phyloP scores from a whole-genome alignment of 179 eudicot genomes.

The Silene vulgaris region DNA sequence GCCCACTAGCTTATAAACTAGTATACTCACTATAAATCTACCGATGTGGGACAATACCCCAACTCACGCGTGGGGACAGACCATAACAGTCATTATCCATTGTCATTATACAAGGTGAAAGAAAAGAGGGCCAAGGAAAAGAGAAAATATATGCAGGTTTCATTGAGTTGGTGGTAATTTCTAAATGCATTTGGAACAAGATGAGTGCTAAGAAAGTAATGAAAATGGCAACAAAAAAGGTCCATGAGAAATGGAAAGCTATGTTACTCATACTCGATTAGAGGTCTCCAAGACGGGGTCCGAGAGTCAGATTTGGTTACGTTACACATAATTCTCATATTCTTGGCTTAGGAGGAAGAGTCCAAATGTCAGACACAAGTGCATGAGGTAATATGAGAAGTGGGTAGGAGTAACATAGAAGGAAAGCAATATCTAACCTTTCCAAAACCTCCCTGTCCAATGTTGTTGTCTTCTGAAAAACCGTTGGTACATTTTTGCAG shows the following conservation, averaged over 20 bases:
- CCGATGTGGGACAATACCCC: no score
- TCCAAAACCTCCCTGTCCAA: slow-evolving; percentile 86
- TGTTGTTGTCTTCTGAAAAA: slow-evolving; percentile 64
- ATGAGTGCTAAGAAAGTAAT: background rate
- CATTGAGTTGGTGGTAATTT: background rate
- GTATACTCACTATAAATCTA: no score
- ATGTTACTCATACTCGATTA: no score
- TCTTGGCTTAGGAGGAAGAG: no score
- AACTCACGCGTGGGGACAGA: no score
- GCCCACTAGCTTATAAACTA: no score
- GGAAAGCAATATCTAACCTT: slow-evolving; percentile 38
- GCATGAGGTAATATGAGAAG: no score
- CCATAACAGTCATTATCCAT: no score
- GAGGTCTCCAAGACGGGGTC: no score
- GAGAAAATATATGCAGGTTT: background rate
- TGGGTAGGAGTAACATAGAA: background rate
- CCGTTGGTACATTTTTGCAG: slow-evolving; percentile 52
- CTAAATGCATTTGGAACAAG: background rate
- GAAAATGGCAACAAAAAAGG: background rate
- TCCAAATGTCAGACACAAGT: no score
- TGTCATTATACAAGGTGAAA: background rate
- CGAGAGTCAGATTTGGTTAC: no score
- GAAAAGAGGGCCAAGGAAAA: background rate
- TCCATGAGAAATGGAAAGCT: background rate
- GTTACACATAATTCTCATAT: no score